Percentiles rank a stretch among this genome's conserved stretches.
These are phyloP conservation scores for Termitomyces sp. DNA, from an alignment of 768 basidiomycete genomes.

Conservation along the genomic window DNA sequence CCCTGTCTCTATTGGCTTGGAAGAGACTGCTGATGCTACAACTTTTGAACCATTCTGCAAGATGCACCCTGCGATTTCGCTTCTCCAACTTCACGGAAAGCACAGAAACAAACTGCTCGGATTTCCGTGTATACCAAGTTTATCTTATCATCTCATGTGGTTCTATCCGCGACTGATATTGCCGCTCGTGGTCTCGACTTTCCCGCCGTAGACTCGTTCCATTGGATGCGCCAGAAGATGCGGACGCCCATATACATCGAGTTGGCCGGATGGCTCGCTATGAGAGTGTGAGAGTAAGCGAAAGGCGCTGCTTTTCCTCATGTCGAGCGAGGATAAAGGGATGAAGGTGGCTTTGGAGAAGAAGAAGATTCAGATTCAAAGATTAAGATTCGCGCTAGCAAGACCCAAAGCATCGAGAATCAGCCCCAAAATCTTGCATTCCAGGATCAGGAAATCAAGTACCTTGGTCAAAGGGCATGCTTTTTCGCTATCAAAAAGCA, in stretches of 20 bases:
- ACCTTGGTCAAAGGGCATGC: conserved; percentile 86
- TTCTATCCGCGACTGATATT: conserved; percentile 93
- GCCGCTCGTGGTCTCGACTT: conserved; percentile 96
- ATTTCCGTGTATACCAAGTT: conserved; percentile 82
- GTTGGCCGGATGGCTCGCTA: conserved; percentile 95
- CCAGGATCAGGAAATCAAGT: conserved; percentile 95
- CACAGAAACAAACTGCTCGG: conserved; percentile 92
- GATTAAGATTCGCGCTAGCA: conserved; percentile 87
- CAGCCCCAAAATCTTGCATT: conserved; percentile 92
- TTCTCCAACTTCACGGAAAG: conserved; percentile 95
- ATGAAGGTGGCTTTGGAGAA: conserved; percentile 68
- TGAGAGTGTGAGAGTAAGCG: conserved; percentile 86
- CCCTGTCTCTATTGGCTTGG: conserved; percentile 68
- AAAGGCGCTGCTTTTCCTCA: conserved; percentile 73
- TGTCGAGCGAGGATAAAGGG: conserved; percentile 91
- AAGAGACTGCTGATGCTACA: conserved; percentile 41
- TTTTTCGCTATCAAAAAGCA: not conserved
- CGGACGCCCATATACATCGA: conserved; percentile 95
- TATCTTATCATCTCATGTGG: conserved; percentile 72
- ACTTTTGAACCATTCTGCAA: conserved; percentile 94
- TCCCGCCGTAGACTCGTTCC: conserved; percentile 90
- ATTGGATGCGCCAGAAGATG: conserved; percentile 94
- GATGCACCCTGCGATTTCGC: conserved; percentile 89
- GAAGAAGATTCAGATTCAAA: conserved; percentile 69
- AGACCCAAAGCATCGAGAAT: conserved; percentile 78